phyloP scores from a whole-genome alignment of 768 basidiomycete genomes.

The Podaxis carcinomalis region DNA sequence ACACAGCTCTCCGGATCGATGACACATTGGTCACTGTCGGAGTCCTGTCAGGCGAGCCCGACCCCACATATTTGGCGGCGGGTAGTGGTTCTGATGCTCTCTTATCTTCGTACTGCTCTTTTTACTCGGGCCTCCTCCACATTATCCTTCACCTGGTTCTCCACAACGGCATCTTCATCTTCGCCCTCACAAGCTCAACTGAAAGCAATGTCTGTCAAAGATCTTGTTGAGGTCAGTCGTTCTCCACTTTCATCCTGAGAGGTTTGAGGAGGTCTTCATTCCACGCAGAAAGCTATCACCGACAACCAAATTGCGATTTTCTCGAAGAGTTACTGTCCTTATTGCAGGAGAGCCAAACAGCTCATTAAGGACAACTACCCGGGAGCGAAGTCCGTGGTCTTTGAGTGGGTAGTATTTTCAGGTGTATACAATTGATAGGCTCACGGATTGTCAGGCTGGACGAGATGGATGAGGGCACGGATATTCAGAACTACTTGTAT shows the following conservation, averaged over 20 bases:
- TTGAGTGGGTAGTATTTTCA: slow-evolving; percentile 38
- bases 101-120: slow-evolving; percentile 21
- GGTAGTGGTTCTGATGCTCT: slow-evolving; percentile 19
- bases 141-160: slow-evolving; percentile 24
- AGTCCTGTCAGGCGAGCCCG: background rate
- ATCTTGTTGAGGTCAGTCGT: slow-evolving; percentile 39
- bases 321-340: slow-evolving; percentile 57
- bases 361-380: slow-evolving; percentile 39
- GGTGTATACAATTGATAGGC: background rate
- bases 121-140: slow-evolving; percentile 24
- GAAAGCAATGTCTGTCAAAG: slow-evolving; percentile 30
- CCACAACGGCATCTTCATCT: slow-evolving; percentile 27
- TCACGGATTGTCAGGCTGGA: slow-evolving; percentile 46
- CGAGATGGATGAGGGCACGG: slow-evolving; percentile 47
- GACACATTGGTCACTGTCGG: background rate
- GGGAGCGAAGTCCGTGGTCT: slow-evolving; percentile 30
- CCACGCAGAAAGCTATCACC: slow-evolving; percentile 37
- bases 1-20: background rate
- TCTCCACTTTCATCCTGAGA: background rate
- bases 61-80: background rate
- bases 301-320: slow-evolving; percentile 54
- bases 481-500: slow-evolving; percentile 62
- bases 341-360: slow-evolving; percentile 43
- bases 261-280: background rate
- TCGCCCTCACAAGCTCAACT: slow-evolving; percentile 20